These are phyloP conservation scores for Iberis amara DNA, from an alignment of 441 rosid genomes.

Conservation along the genomic window DNA sequence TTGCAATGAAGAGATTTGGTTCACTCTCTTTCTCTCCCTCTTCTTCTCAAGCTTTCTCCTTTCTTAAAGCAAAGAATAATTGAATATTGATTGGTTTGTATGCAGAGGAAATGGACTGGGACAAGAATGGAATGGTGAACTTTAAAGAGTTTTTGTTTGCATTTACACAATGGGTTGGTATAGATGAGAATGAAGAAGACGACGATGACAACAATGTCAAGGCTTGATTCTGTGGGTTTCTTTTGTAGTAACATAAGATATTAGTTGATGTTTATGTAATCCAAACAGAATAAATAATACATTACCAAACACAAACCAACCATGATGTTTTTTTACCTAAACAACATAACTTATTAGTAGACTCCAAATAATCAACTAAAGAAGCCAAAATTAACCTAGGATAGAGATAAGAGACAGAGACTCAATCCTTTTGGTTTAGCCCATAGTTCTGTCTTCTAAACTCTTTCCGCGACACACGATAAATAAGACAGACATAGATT, in stretches of 20 bases:
- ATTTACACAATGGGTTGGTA: constrained; percentile 80
- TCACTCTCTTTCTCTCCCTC: constrained; percentile 23
- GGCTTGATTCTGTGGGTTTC: constrained; percentile 8
- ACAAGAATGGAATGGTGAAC: constrained; percentile 75
- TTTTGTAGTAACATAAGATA: constrained; percentile 17
- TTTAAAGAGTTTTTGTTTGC: constrained; percentile 92
- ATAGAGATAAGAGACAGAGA: constrained; percentile 24
- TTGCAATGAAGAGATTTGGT: constrained; percentile 96
- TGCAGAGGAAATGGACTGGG: constrained; percentile 98
- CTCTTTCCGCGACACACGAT: constrained; percentile 25
- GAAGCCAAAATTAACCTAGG: constrained; percentile 30
- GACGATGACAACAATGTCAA: constrained; percentile 40
- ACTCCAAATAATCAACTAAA: constrained; percentile 9
- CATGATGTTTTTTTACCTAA: constrained; percentile 14
- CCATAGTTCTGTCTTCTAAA: constrained; percentile 22
- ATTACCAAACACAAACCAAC: neutral
- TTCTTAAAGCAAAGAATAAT: neutral
- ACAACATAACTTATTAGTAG: constrained; percentile 30
- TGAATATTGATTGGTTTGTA: constrained; percentile 17
- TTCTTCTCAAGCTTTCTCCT: constrained; percentile 1
- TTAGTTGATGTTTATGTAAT: constrained; percentile 21
- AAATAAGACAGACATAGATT: constrained; percentile 28
- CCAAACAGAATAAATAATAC: constrained; percentile 21
- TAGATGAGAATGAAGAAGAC: constrained; percentile 60
- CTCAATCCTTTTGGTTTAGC: constrained; percentile 14